A percentile compares a stretch with the other conserved stretches of the same genome.
These are phyloP conservation scores for Hanseniaspora lindneri DNA, from an alignment of 805 yeast genomes.

Conservation along the genomic window DNA sequence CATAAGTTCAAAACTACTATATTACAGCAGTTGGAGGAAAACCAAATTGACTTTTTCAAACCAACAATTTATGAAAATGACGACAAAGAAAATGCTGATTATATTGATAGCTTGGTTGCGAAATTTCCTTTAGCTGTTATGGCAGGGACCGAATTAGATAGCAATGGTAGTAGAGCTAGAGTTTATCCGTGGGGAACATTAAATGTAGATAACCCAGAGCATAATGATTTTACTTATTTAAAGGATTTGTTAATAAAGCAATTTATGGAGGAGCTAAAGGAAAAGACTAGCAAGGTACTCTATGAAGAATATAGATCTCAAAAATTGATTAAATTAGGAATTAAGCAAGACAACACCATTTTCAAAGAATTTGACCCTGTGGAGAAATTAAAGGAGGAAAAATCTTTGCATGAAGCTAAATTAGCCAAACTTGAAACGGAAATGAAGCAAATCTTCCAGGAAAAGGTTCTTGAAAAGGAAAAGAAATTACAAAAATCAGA, in stretches of 20 bases:
- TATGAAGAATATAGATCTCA: slow-evolving; percentile 85
- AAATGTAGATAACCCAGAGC: slow-evolving; percentile 88
- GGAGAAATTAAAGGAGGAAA: slow-evolving; percentile 85
- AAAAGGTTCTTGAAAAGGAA: slow-evolving; percentile 92
- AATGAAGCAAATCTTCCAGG: slow-evolving; percentile 93
- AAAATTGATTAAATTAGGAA: slow-evolving; percentile 69
- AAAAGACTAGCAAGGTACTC: slow-evolving; percentile 58
- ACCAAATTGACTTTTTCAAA: slow-evolving; percentile 61
- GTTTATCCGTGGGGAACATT: slow-evolving; percentile 94
- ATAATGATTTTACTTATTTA: slow-evolving; percentile 80
- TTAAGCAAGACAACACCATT: slow-evolving; percentile 84
- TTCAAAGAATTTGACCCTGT: slow-evolving; percentile 91
- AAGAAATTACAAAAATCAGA: slow-evolving; percentile 93
- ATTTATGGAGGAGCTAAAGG: slow-evolving; percentile 87
- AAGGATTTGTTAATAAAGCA: slow-evolving; percentile 81
- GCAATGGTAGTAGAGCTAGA: slow-evolving; percentile 81
- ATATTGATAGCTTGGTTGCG: slow-evolving; percentile 53
- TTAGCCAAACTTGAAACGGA: slow-evolving; percentile 88
- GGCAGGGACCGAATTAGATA: slow-evolving; percentile 67
- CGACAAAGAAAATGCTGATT: slow-evolving; percentile 67
- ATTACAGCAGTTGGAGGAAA: slow-evolving; percentile 60
- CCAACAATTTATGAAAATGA: slow-evolving; percentile 66
- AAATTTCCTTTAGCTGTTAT: slow-evolving; percentile 87
- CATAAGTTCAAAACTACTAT: slow-evolving; percentile 63
- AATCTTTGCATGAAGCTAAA: slow-evolving; percentile 83